These are phyloP conservation scores for Boletus patriciae DNA, from an alignment of 768 basidiomycete genomes.

Conservation along the genomic window DNA sequence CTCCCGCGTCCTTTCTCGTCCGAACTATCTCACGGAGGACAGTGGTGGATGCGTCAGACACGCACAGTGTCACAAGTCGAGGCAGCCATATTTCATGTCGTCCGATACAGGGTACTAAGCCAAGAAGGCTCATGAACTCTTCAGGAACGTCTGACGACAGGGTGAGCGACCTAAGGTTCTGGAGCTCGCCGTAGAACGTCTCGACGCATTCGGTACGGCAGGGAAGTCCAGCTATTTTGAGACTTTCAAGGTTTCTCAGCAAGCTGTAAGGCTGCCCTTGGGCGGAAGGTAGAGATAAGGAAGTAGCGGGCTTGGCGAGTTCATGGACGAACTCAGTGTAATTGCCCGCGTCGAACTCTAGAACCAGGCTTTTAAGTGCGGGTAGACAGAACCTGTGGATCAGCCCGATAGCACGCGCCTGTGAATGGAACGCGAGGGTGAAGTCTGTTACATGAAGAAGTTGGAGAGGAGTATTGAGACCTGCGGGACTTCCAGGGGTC, in stretches of 20 bases:
- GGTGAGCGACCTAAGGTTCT: constrained; percentile 44
- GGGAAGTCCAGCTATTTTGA: constrained; percentile 54
- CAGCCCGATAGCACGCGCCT: constrained; percentile 38
- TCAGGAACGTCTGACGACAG: constrained; percentile 36
- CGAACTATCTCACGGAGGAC: not conserved
- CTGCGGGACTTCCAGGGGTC: constrained; percentile 15
- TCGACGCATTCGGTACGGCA: constrained; percentile 38
- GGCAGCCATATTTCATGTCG: constrained; percentile 42
- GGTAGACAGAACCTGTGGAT: constrained; percentile 36
- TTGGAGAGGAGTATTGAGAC: constrained; percentile 33
- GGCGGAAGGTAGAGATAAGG: constrained; percentile 34
- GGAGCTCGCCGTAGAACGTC: constrained; percentile 47
- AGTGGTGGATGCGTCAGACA: constrained; percentile 37
- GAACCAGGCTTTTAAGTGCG: constrained; percentile 36
- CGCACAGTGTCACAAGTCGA: constrained; percentile 47
- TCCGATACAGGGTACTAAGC: not conserved
- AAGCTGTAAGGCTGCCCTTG: constrained; percentile 35
- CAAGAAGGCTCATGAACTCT: constrained; percentile 29
- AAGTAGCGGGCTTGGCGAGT: constrained; percentile 33
- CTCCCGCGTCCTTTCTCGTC: constrained; percentile 41
- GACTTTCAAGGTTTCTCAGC: constrained; percentile 47
- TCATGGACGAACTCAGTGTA: constrained; percentile 48
- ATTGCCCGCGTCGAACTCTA: constrained; percentile 60
- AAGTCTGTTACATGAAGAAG: constrained; percentile 33
- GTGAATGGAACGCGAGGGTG: constrained; percentile 52